Base-by-base conservation (phyloP, 163 green algal genomes). In the Scenedesmus sp. region DNA sequence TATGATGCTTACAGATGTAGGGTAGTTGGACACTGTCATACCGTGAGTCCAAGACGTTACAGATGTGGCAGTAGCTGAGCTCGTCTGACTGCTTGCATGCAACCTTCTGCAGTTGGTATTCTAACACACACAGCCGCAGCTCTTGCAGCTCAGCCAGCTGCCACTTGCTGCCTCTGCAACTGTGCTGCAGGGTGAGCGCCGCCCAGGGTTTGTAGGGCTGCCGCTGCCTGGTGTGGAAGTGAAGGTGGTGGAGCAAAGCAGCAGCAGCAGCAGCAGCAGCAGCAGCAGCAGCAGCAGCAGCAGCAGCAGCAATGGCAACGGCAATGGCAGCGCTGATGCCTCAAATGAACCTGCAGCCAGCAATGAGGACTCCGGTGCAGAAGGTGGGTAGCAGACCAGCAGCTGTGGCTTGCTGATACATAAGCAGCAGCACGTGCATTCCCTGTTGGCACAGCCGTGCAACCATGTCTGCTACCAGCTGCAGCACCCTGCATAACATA, bases 211-310 rank as follows among this genome's bases (percentile, higher is more conserved):
- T 1, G 98, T 99, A 20, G 98, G 98, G 0, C 34, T 94, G 54
- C 97, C 98, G 0, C 95, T 99, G 66, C 96, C 96, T 0, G 96
- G 96, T 4, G 96, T 99, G 23, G 89, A 97, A 26, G 96, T 97
- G 9, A 94, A 94, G 67, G 74, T 98, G 52, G 87, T 89, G 84
- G 77, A 56, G 64, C 57, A 74, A 4, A 34, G 16, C 76, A 87
- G n/a, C 26, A 84, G 84, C 64, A 46, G 87, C 15, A 64, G 56
- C 79, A 74, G 74, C 81, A 89, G 83, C 60, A 54, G 62, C 64
- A 84, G 54, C 56, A 64, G 3, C 34, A 55, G 60, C 77, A 88
- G 60, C 55, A 55, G 9, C n/a, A 59, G 23, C 18, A 34, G 16
- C 76, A 87, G n/a, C 26, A 84, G 9, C n/a, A 59, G 23, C 18